These are phyloP conservation scores for Flueggea neowawraea DNA, from an alignment of 441 rosid genomes.

Conservation along the genomic window DNA sequence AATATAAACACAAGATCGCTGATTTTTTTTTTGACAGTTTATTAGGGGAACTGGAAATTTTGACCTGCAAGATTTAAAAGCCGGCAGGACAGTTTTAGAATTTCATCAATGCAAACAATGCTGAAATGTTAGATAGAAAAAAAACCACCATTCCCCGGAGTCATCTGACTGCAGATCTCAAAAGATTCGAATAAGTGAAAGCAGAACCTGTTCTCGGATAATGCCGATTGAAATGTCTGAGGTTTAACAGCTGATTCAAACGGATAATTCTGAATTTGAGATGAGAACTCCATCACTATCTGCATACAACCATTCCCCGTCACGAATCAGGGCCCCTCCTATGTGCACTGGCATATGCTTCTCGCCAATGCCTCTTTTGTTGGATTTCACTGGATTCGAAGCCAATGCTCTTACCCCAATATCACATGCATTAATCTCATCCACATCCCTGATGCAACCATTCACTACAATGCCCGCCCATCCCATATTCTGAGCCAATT, in stretches of 20 bases:
- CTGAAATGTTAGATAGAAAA: too few relatives aligned
- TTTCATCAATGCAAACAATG: too few relatives aligned
- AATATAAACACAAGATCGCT: too few relatives aligned
- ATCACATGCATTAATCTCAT: conserved; percentile 72
- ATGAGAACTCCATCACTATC: conserved; percentile 79
- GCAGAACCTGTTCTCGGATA: too few relatives aligned
- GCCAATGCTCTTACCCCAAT: conserved; percentile 79
- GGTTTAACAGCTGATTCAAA: conserved; percentile 17
- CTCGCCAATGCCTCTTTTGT: conserved; percentile 74
- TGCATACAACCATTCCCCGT: conserved; percentile 85
- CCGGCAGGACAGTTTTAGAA: too few relatives aligned
- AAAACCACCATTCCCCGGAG: too few relatives aligned
- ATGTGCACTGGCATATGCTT: conserved; percentile 50
- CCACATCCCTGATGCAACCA: conserved; percentile 81
- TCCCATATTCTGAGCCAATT: conserved; percentile 69
- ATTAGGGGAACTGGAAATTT: too few relatives aligned
- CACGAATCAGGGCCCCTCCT: conserved; percentile 49
- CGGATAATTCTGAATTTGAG: conserved; percentile 54
- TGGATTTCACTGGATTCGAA: conserved; percentile 67
- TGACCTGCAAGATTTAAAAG: too few relatives aligned
- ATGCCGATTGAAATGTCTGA: too few relatives aligned
- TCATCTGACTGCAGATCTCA: too few relatives aligned
- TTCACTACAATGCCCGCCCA: conserved; percentile 77
- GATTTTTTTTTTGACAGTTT: too few relatives aligned
- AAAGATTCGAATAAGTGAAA: too few relatives aligned